Percentiles rank a stretch among this genome's conserved stretches.
Evolutionary conservation across 176 grass and related monocot genomes (phyloP).

Genomic region (Oropetium thomaeum): DNA sequence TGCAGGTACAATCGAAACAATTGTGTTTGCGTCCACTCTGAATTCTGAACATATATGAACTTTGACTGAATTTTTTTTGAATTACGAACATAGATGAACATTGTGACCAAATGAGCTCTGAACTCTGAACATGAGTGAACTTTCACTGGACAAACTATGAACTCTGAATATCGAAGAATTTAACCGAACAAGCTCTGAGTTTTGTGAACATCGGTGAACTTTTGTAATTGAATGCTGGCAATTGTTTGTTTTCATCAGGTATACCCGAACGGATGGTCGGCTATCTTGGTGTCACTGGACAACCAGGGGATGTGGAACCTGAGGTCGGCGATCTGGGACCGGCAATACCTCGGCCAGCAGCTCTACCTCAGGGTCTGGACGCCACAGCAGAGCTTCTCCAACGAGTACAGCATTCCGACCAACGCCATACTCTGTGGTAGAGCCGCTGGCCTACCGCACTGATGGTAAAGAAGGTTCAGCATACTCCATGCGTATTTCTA

Average conservation of each 20-base stretch:
- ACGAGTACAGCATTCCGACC: constrained; percentile 70
- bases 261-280: constrained; percentile 85
- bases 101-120: too few species aligned
- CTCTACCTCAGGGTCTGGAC: constrained; percentile 89
- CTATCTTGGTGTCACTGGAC: constrained; percentile 89
- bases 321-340: constrained; percentile 66
- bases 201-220: not conserved
- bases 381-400: constrained; percentile 59
- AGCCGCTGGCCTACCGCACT: constrained; percentile 48
- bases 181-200: not conserved
- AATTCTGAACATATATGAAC: not conserved
- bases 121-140: not conserved
- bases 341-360: constrained; percentile 81
- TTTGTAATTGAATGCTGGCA: not conserved
- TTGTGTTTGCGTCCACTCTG: too few species aligned
- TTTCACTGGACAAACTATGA: not conserved
- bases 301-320: constrained; percentile 96
- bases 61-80: not conserved
- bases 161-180: not conserved
- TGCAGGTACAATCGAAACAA: constrained; percentile 81
- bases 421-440: constrained; percentile 71
- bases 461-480: constrained; percentile 24
- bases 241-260: constrained; percentile 41
- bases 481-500: not conserved
- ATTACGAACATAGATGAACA: not conserved